Base-by-base conservation (phyloP, 169 alveolate species). In the Plasmodium berghei region DNA sequence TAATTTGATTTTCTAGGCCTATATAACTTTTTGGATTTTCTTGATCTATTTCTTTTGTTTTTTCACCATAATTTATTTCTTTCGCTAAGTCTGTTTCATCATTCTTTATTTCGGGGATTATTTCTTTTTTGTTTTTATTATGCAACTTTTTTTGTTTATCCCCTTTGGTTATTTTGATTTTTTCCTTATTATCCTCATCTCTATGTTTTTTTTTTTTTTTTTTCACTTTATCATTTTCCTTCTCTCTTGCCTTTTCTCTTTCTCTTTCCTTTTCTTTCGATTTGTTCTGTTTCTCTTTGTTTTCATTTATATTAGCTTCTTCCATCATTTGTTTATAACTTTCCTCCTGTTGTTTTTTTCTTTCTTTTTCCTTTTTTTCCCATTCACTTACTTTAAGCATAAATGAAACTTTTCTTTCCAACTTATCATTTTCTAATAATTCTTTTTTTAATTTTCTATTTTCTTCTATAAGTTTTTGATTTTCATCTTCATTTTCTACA, bases 401-500 rank as follows among this genome's bases (percentile, higher is more conserved):
- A 62, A 26, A 40, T 9, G 93, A 72, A 70, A 46, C 14, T 22
- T 63, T 26, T 46, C 88, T 66, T 49, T 66, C 73, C 28, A 70
- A 58, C 12, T 28, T 24, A 63, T 69, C 91, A 80, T 61, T 75
- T 63, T 58, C 87, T 54, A 56, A 92, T 34, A 64, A 72, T 66
- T 66, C 69, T 71, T 42, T 94, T 87, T 74, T 93, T 88, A 26
- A 94, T 86, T 66, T 77, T 69, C 74, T 40, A 22, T 67, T 83
- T 90, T 70, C 94, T 74, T 62, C 72, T 69, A 86, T 69, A 28
- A 52, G 95, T 94, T 62, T 86, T 87, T 70, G 91, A 24, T 67
- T 61, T 40, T 48, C 80, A 14, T 85, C 66, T 22, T 75, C 70
- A 14, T 75, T 66, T 24, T 74, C 42, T 9, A 61, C 26, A 64